Base-by-base conservation (phyloP, 2,329 filamentous ascomycete species). In the Biscogniauxia mediterranea region DNA sequence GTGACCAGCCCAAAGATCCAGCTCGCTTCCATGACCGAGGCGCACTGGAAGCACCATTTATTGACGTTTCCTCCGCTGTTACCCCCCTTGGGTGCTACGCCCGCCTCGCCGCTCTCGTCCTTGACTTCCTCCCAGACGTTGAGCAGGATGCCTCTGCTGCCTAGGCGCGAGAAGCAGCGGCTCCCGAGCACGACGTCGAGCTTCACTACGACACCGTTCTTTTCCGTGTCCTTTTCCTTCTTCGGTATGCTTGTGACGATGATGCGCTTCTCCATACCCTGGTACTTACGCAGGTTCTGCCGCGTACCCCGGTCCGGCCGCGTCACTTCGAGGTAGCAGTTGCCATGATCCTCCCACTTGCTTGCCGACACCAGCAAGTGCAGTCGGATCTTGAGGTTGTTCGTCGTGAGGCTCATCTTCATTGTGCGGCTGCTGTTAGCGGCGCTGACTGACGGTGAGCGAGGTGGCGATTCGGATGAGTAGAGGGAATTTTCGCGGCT, bases 261-360 rank as follows among this genome's bases (percentile, higher is more conserved):
- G 61, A 99, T 87, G 8, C 94, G 88, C 79, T 97, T 97, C 78
- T 96, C 91, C 65, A 90, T 78, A 19, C 88, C 87, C 68, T 88
- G 83, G 64, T 87, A 81, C 65, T 84, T 84, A 50, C 81, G 79
- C 58, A 86, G 80, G 61, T 83, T 85, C 76, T 84, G 85, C 51
- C 79, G 79, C 74, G 83, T 84, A 6, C 85, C 85, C 42, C 77
- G 84, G 56, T 82, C 89, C n/a, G 92, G 90, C 19, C 87, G 85
- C 73, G 93, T 87, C 70, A 99, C 92, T 17, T 90, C 92, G 62
- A 99, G 79, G 46, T 87, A 83, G 62, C 93, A 96, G 68, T 91
- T 88, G 66, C 95, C 94, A 79, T 93, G 88, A 73, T 98, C 93
- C 63, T 92, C 88, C 95, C 95, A 99, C 73, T 94, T 94, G 55